Percentiles rank a stretch among this genome's conserved stretches.
phyloP scores from a whole-genome alignment of 345 rosid species.

The Arabidopsis suecica region DNA sequence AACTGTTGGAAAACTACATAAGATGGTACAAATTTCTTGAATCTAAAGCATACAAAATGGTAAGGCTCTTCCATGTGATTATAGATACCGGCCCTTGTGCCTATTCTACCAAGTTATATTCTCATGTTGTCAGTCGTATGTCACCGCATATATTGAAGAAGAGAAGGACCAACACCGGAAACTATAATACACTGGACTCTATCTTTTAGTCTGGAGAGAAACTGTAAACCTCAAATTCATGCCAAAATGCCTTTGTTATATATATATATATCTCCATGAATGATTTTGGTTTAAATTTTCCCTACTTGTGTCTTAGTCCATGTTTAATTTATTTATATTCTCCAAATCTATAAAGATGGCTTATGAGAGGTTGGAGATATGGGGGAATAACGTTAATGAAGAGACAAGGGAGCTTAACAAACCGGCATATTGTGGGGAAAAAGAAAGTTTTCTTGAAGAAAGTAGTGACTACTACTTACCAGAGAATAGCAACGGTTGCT shows the following conservation, averaged over 20 bases:
- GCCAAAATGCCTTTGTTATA: conserved; percentile 90
- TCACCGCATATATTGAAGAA: conserved; percentile 78
- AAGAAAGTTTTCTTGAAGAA: conserved; percentile 61
- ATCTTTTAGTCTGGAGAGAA: conserved; percentile 90
- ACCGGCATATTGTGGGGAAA: conserved; percentile 69
- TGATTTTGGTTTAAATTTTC: neutral
- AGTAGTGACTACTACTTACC: conserved; percentile 63
- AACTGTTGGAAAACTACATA: conserved; percentile 59
- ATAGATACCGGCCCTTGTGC: neutral
- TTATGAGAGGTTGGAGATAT: conserved; percentile 53
- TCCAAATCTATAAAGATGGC: conserved; percentile 15
- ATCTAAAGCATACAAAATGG: conserved; percentile 56
- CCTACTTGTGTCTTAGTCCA: too few relatives aligned
- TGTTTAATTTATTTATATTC: too few relatives aligned
- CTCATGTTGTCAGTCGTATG: conserved; percentile 47
- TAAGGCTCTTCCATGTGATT: conserved; percentile 29
- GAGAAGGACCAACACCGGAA: conserved; percentile 74
- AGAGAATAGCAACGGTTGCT: conserved; percentile 53
- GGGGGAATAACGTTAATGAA: conserved; percentile 41
- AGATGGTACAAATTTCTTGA: conserved; percentile 66
- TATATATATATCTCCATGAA: conserved; percentile 89
- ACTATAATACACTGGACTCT: conserved; percentile 58
- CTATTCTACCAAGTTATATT: neutral
- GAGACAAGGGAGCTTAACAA: conserved; percentile 46
- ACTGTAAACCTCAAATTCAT: conserved; percentile 91